Evolutionary conservation across 1,139 yeast species (phyloP).

Genomic region (Magnusiomyces tetraspermus): DNA sequence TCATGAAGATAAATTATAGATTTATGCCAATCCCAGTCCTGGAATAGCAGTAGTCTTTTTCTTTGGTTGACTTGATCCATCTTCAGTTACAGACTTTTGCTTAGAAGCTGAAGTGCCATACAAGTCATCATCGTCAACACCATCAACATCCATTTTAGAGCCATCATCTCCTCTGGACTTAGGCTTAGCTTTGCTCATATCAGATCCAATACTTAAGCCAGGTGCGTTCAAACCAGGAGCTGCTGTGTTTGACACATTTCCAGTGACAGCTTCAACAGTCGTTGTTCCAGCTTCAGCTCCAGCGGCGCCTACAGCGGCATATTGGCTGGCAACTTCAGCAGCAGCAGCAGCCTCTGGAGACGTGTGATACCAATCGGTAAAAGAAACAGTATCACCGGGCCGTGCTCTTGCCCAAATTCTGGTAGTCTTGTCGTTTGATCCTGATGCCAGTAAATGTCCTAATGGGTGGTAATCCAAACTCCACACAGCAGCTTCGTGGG

Average conservation of each 20-base stretch:
- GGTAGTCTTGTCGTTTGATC: slow-evolving; percentile 90
- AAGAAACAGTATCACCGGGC: slow-evolving; percentile 80
- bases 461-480: slow-evolving; percentile 86
- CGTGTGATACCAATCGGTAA: slow-evolving; percentile 55
- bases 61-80: background rate
- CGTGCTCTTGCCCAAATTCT: slow-evolving; percentile 91
- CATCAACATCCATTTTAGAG: too few relatives aligned
- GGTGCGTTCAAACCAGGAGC: background rate
- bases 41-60: background rate
- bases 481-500: slow-evolving; percentile 90
- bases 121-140: background rate
- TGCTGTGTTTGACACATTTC: too few relatives aligned
- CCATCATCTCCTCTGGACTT: too few relatives aligned
- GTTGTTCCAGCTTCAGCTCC: background rate
- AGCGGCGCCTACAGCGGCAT: background rate
- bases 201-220: background rate
- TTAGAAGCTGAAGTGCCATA: background rate
- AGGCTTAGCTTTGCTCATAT: background rate
- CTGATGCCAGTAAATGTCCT: slow-evolving; percentile 85
- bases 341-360: slow-evolving; percentile 11
- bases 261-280: background rate
- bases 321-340: background rate
- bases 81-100: background rate
- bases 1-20: background rate
- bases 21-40: background rate